Percentiles rank a stretch among this genome's conserved stretches.
phyloP scores from a whole-genome alignment of 2,329 filamentous ascomycete genomes.

The Beauveria brongniartii region DNA sequence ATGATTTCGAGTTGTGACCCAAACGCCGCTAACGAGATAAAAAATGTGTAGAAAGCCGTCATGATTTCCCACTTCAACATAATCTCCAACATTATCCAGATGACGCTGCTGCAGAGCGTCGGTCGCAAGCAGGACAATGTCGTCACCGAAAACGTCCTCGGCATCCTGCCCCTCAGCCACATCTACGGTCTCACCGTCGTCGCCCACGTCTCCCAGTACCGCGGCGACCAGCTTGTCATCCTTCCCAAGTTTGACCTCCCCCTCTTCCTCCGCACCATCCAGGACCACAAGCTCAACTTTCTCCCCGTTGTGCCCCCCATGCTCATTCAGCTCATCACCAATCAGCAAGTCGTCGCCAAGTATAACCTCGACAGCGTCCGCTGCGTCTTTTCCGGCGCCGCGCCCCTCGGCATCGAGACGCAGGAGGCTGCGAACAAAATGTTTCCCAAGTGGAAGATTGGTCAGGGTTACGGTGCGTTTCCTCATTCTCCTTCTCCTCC shows the following conservation, averaged over 20 bases:
- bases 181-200: slow-evolving; percentile 73
- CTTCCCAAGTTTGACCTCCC: slow-evolving; percentile 69
- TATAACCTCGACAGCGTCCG: slow-evolving; percentile 63
- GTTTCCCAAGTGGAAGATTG: slow-evolving; percentile 57
- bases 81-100: slow-evolving; percentile 66
- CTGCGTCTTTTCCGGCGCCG: slow-evolving; percentile 62
- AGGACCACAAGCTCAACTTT: slow-evolving; percentile 58
- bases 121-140: slow-evolving; percentile 29
- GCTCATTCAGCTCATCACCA: slow-evolving; percentile 64
- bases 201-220: slow-evolving; percentile 55
- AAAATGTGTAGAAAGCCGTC: slow-evolving; percentile 58
- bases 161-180: slow-evolving; percentile 72
- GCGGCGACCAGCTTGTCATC: slow-evolving; percentile 66
- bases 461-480: slow-evolving; percentile 61
- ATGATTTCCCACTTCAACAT: slow-evolving; percentile 76
- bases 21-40: background rate
- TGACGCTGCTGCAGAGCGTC: slow-evolving; percentile 35
- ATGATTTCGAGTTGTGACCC: background rate
- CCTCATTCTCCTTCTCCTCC: too few relatives aligned
- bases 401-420: slow-evolving; percentile 63
- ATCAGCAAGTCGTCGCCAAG: slow-evolving; percentile 47
- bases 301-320: slow-evolving; percentile 71
- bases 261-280: slow-evolving; percentile 54
- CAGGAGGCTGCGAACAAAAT: slow-evolving; percentile 51
- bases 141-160: slow-evolving; percentile 44